Evolutionary conservation across 2,329 filamentous ascomycete genomes (phyloP).

Genomic region (Cercospora nicotianae): DNA sequence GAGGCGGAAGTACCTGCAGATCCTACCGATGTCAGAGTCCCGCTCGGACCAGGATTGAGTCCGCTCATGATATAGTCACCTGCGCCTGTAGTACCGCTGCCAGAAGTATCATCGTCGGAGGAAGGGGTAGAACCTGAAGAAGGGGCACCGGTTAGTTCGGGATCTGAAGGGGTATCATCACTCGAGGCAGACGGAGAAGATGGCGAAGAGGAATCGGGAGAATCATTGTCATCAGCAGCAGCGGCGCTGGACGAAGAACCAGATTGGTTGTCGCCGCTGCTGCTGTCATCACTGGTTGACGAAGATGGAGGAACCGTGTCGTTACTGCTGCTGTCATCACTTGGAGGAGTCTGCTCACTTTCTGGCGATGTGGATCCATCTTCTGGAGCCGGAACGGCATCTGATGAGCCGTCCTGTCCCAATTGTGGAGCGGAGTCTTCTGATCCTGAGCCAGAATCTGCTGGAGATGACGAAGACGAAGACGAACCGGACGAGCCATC

Average conservation of each 20-base stretch:
- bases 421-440: background rate
- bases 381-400: background rate
- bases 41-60: background rate
- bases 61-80: conserved; percentile 7
- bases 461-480: background rate
- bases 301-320: background rate
- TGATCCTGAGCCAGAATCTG: background rate
- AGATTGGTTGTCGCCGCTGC: background rate
- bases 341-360: background rate
- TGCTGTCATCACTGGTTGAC: background rate
- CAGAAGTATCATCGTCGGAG: background rate
- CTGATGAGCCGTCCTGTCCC: background rate
- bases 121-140: background rate
- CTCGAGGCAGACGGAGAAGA: background rate
- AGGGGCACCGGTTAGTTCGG: background rate
- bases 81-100: background rate
- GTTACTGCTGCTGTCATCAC: background rate
- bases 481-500: background rate
- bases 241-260: background rate
- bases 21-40: conserved; percentile 2
- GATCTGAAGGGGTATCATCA: background rate
- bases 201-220: background rate
- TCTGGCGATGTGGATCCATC: background rate
- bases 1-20: conserved; percentile 18
- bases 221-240: background rate